Evolutionary conservation across 768 basidiomycete genomes (phyloP).

Genomic region (Xanthoconium stramineum): DNA sequence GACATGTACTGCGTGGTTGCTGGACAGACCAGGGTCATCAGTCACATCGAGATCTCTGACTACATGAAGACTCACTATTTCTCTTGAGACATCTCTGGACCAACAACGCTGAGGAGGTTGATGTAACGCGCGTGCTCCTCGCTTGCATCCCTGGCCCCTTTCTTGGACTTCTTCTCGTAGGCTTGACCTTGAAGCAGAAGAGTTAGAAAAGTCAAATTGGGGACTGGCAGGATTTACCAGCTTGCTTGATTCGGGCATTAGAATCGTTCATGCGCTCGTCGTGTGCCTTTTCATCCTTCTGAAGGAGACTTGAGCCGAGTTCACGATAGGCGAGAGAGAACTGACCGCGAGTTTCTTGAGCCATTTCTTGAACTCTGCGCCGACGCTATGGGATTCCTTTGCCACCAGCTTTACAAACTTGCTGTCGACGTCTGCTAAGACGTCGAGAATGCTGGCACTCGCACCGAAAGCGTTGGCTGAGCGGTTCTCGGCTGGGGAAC

Average conservation of each 20-base stretch:
- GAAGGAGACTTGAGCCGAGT: neutral
- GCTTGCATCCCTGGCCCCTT: conserved; percentile 57
- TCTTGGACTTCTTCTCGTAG: conserved; percentile 82
- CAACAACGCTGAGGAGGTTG: conserved; percentile 64
- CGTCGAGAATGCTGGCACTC: conserved; percentile 65
- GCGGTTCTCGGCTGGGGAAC: neutral
- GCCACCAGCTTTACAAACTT: conserved; percentile 75
- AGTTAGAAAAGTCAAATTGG: conserved; percentile 2
- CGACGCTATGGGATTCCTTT: conserved; percentile 66
- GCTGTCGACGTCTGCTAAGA: conserved; percentile 62
- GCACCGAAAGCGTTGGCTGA: conserved; percentile 67
- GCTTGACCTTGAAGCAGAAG: conserved; percentile 46
- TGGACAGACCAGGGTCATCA: conserved; percentile 24
- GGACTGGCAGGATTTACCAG: conserved; percentile 39
- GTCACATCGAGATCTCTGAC: neutral
- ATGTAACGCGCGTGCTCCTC: conserved; percentile 81
- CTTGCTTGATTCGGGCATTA: conserved; percentile 75
- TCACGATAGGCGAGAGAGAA: neutral
- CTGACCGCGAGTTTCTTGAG: conserved; percentile 79
- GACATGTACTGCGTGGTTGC: conserved; percentile 63
- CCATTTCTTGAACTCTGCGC: conserved; percentile 77
- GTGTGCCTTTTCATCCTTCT: conserved; percentile 82
- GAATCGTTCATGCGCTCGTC: conserved; percentile 66
- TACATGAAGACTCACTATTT: conserved; percentile 56
- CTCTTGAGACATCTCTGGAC: conserved; percentile 76